Evolutionary conservation across 208 protist species (phyloP).

Genomic region (Leishmania major): DNA sequence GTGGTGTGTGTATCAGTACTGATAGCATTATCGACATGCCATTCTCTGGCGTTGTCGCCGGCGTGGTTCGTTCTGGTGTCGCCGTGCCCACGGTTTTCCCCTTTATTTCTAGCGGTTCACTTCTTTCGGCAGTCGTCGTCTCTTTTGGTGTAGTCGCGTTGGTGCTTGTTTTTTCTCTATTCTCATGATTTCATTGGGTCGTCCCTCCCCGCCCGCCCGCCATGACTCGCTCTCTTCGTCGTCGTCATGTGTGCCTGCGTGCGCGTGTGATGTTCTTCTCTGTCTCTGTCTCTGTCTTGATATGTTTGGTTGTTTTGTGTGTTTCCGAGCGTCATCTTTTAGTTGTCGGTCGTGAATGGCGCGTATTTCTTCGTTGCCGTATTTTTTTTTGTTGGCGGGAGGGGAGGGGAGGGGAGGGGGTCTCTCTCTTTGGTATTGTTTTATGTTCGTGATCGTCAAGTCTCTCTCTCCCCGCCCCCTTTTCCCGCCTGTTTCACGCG

Average conservation of each 20-base stretch:
- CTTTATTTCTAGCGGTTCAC: background rate
- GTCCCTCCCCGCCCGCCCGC: background rate
- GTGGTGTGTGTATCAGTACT: background rate
- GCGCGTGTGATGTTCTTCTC: background rate
- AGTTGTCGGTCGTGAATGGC: background rate
- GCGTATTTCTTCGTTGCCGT: background rate
- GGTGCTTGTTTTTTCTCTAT: background rate
- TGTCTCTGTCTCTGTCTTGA: background rate
- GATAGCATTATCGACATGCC: background rate
- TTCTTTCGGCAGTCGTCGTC: background rate
- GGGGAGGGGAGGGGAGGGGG: too few relatives aligned
- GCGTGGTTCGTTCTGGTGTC: background rate
- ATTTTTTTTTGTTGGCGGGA: background rate
- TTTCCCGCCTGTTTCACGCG: background rate
- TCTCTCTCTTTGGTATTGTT: background rate
- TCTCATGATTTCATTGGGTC: background rate
- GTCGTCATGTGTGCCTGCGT: background rate
- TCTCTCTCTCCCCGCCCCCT: background rate
- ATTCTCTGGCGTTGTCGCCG: background rate
- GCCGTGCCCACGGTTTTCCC: background rate
- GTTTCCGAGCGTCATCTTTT: background rate
- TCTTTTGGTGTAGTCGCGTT: background rate
- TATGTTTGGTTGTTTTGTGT: background rate
- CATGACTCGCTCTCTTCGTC: background rate
- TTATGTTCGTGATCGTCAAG: background rate